Percentiles rank a stretch among this genome's conserved stretches.
These are phyloP conservation scores for Pyricularia pennisetigena DNA, from an alignment of 2,329 filamentous ascomycete genomes.

Conservation along the genomic window DNA sequence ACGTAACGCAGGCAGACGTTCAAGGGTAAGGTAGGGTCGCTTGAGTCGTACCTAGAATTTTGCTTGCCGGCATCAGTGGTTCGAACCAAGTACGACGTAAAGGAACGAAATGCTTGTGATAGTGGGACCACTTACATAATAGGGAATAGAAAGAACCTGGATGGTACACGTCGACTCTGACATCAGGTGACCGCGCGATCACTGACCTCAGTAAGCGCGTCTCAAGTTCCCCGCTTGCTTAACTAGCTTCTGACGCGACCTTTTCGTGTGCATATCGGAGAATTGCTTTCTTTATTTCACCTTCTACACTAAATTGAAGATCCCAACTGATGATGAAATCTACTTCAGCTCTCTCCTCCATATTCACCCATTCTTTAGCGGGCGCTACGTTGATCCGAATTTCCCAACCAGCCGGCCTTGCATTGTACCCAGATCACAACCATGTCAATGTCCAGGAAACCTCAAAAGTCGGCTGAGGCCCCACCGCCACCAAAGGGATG, in stretches of 20 bases:
- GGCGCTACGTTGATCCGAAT: neutral
- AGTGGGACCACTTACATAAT: neutral
- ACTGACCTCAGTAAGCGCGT: neutral
- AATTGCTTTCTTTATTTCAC: neutral
- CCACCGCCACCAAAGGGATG: conserved; percentile 28
- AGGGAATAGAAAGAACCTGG: no score
- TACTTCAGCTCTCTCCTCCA: neutral
- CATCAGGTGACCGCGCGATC: neutral
- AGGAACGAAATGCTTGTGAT: neutral
- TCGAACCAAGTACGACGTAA: neutral
- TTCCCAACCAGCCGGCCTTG: neutral
- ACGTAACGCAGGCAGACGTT: no score
- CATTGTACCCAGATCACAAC: neutral
- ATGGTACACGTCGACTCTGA: neutral
- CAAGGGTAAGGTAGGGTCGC: no score
- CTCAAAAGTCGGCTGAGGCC: neutral
- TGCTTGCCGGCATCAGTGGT: neutral
- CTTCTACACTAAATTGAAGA: neutral
- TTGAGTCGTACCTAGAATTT: neutral
- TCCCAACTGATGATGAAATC: neutral
- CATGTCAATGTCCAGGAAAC: neutral
- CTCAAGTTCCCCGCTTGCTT: neutral
- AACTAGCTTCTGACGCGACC: neutral
- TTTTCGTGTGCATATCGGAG: neutral
- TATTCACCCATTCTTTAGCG: neutral